Base-by-base conservation (phyloP, 2,329 filamentous ascomycete species). In the Aspergillus proliferans region DNA sequence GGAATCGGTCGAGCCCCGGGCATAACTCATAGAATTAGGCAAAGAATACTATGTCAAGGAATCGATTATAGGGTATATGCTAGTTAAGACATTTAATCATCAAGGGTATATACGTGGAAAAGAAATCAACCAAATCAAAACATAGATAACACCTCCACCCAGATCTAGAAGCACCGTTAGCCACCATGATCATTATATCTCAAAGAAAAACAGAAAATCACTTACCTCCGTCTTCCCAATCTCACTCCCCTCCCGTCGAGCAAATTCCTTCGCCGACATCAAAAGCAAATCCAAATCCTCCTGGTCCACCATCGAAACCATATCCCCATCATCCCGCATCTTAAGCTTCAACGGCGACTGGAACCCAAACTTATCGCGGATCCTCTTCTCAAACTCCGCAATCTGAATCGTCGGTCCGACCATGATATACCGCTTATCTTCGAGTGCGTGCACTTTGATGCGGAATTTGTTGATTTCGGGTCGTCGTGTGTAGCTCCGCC, bases 221-320 rank as follows among this genome's bases (percentile, higher is more conserved):
- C 36, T 39, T 70, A 96, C 89, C 82, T 97, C 93, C 83, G 96
- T 84, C 79, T 95, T 96, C 46, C 88, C 90, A 75, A 90, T 86
- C 54, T 95, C 91, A 54, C 79, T 77, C 60, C 84, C 81, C 65
- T 92, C 86, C 68, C 81, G 87, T 71, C 77, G 82, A 43, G 87
- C 90, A 51, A 75, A 73, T 45, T 80, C 79, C 68, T 83, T 87
- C 6, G 85, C 84, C 43, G 76, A 80, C 67, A 81, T 79, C 47
- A 97, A 78, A 24, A 88, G 84, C 83, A 96, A 87, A 45, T 97
- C 91, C 54, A 96, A 72, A 72, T 98, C 93, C 63, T 98, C 93
- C 69, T 96, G 88, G 68, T 98, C 93, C 26, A 87, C 90, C 82
- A 98, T 86, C 28, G 92, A 96, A 63, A 98, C 94, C 87, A 96